Percentiles rank a stretch among this genome's conserved stretches.
These are phyloP conservation scores for Alternaria sp. DNA, from an alignment of 2,329 filamentous ascomycete species.

Conservation along the genomic window DNA sequence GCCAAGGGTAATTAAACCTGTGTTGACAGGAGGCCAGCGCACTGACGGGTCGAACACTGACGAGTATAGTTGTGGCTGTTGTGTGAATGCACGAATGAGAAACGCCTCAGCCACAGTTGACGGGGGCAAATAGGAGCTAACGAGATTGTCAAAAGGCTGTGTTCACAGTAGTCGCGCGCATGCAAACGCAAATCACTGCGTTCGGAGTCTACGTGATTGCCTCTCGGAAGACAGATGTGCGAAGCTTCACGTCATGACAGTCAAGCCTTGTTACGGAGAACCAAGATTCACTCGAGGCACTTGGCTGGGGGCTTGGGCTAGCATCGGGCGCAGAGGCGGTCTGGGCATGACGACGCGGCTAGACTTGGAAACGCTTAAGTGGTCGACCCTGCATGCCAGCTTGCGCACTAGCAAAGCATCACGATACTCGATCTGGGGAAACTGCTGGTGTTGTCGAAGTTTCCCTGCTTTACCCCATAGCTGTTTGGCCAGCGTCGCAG, in stretches of 20 bases:
- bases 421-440: constrained; percentile 5
- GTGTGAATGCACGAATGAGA: constrained; percentile 8
- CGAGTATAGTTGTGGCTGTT: constrained; percentile 7
- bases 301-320: constrained; percentile 23
- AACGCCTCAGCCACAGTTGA: constrained; percentile 8
- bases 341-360: constrained; percentile 13
- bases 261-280: constrained; percentile 25
- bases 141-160: constrained; percentile 4
- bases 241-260: constrained; percentile 29
- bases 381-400: constrained; percentile 1
- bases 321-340: background rate
- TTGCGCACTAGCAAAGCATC: constrained; percentile 1
- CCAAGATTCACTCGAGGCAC: constrained; percentile 6
- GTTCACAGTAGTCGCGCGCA: constrained; percentile 9
- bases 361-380: constrained; percentile 26
- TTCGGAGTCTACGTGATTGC: background rate
- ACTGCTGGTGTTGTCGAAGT: background rate
- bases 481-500: background rate
- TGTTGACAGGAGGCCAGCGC: constrained; percentile 6
- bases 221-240: constrained; percentile 4
- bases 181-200: constrained; percentile 15
- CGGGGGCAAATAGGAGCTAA: background rate
- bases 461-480: background rate
- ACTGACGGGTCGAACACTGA: constrained; percentile 3
- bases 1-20: constrained; percentile 20